A percentile compares a stretch with the other conserved stretches of the same genome.
phyloP scores from a whole-genome alignment of 2,329 filamentous ascomycete species.

The Aspergillaceae sp. region DNA sequence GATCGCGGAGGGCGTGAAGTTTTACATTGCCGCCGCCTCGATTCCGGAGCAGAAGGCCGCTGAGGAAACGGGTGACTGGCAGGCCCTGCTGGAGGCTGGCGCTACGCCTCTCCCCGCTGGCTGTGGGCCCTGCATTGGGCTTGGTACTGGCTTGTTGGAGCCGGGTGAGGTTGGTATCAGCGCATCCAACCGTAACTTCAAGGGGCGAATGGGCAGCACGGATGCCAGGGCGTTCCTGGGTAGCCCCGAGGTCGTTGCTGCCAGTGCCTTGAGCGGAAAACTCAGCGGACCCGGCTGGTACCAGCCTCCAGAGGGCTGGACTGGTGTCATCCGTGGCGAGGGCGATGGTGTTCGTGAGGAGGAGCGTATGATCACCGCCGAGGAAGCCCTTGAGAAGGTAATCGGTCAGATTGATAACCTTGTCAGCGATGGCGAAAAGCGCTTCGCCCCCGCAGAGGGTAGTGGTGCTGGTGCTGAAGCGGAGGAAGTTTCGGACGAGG shows the following conservation, averaged over 20 bases:
- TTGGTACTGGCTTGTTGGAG: conserved; percentile 71
- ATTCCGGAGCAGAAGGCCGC: conserved; percentile 65
- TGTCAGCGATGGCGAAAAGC: conserved; percentile 9
- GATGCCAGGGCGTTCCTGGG: conserved; percentile 78
- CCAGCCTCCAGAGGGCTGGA: conserved; percentile 60
- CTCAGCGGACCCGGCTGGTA: conserved; percentile 66
- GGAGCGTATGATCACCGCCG: conserved; percentile 57
- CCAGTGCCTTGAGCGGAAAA: conserved; percentile 60
- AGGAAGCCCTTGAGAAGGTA: conserved; percentile 63
- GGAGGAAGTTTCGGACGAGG: conserved; percentile 9
- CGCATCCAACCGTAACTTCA: conserved; percentile 82
- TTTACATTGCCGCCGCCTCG: conserved; percentile 88
- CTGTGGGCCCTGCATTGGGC: conserved; percentile 79
- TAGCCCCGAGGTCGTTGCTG: conserved; percentile 84
- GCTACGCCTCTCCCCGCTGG: conserved; percentile 61
- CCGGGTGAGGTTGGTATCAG: conserved; percentile 78
- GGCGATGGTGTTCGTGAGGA: conserved; percentile 58
- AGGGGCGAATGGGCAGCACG: conserved; percentile 76
- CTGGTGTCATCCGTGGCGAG: conserved; percentile 54
- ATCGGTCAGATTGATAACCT: conserved; percentile 57
- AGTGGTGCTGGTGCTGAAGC: conserved; percentile 2
- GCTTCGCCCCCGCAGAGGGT: conserved; percentile 8
- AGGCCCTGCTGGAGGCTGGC: conserved; percentile 70
- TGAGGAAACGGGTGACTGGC: conserved; percentile 78
- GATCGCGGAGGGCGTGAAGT: conserved; percentile 65